Base-by-base conservation (phyloP, 2,329 filamentous ascomycete genomes). In the Leptographium procerum region DNA sequence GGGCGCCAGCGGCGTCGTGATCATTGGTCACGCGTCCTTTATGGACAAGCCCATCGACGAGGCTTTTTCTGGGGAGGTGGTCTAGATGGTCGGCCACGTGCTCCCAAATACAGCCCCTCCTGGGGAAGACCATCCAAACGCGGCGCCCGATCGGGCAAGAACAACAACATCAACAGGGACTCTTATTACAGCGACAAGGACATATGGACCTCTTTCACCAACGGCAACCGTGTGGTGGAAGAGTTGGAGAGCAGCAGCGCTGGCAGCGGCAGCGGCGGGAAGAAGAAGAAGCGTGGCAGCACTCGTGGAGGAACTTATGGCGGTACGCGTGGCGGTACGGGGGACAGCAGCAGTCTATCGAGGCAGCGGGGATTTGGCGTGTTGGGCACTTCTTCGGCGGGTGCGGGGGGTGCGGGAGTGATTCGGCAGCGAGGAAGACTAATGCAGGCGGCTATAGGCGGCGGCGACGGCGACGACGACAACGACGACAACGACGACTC, bases 31-130 rank as follows among this genome's bases (percentile, higher is more conserved):
- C 77, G 94, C 94, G 66, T 82, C 91, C 63, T 84, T 97, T 71
- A 86, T 97, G 87, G 92, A 97, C 73, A 96, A 96, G 83, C 92
- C 92, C 61, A 96, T 97, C 80, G 94, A 97, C 86, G 92, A 95
- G 91, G 91, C 91, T 96, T 99, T 99, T 96, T 96, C 92, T 82
- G 94, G 95, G 91, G 94, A 99, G 92, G 92, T 94, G 91, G 94
- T 99, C 88, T 99, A 97, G 86, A 83, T 95, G 91, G 91, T 97
- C 94, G 92, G 90, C 92, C 92, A 94, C 94, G 88, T 94, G 87
- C 91, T 96, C 92, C 91, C 83, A 81, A 86, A 85, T 77, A 75
- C 81, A 86, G 87, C 91, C 91, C 91, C 89, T 86, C 80, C 84
- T 91, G 89, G 92, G 92, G 91, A 96, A 96, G 92, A 96, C 90